These are phyloP conservation scores for Cotoneaster glaucophyllus DNA, from an alignment of 306 rosid genomes.

Conservation along the genomic window DNA sequence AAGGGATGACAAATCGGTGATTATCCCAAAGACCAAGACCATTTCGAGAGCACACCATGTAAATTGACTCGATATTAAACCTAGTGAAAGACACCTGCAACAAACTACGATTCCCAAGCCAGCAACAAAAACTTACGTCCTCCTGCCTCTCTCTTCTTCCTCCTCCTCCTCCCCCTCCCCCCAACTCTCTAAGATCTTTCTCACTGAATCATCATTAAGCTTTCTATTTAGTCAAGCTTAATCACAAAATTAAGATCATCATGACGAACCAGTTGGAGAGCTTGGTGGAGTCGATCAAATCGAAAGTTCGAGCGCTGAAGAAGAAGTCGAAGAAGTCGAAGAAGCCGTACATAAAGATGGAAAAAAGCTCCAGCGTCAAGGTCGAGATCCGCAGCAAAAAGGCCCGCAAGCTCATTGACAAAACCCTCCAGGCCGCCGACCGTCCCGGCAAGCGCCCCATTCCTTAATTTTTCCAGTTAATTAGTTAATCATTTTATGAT, in stretches of 20 bases:
- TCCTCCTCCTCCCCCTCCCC: not conserved
- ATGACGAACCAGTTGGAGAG: constrained; percentile 64
- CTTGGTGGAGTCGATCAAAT: constrained; percentile 71
- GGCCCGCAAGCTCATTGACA: constrained; percentile 74
- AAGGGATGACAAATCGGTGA: not conserved
- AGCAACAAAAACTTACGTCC: not conserved
- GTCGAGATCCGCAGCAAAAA: constrained; percentile 93
- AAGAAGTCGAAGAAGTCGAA: constrained; percentile 52
- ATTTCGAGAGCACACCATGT: not conserved
- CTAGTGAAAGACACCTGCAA: not conserved
- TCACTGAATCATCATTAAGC: not conserved
- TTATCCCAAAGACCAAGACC: not conserved
- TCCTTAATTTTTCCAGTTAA: constrained; percentile 4
- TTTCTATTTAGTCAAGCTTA: not conserved
- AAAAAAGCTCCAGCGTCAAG: constrained; percentile 82
- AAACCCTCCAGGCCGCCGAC: constrained; percentile 80
- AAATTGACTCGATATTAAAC: not conserved
- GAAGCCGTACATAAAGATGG: constrained; percentile 79
- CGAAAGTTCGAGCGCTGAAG: constrained; percentile 62
- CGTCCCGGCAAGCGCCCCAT: constrained; percentile 32
- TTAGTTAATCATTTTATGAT: not conserved
- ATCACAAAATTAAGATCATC: not conserved
- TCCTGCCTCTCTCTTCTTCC: not conserved
- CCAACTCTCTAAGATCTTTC: not conserved
- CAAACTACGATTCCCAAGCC: not conserved